These are phyloP conservation scores for Rostrohypoxylon terebratum DNA, from an alignment of 495 filamentous ascomycete species.

Conservation along the genomic window DNA sequence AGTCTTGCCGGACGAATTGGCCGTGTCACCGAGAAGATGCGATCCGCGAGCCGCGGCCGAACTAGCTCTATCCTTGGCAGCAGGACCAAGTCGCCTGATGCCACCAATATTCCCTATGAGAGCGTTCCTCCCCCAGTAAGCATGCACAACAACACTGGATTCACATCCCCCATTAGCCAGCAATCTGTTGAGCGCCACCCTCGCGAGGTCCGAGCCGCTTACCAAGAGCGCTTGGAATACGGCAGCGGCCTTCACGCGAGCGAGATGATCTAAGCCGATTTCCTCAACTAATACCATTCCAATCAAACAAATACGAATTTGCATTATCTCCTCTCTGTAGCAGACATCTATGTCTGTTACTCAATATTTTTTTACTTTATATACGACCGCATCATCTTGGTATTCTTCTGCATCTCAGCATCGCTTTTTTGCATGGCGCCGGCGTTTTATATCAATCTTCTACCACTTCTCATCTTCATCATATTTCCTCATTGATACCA, in stretches of 20 bases:
- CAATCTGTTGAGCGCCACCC: constrained; percentile 54
- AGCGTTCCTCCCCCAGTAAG: constrained; percentile 60
- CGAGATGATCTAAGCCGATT: constrained; percentile 58
- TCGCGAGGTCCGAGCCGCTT: constrained; percentile 55
- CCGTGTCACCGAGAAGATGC: constrained; percentile 75
- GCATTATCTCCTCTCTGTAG: constrained; percentile 1
- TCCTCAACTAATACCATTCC: neutral
- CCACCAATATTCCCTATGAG: constrained; percentile 65
- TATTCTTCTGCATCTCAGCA: constrained; percentile 42
- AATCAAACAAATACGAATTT: constrained; percentile 4
- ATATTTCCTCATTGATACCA: constrained; percentile 40
- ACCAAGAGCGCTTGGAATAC: constrained; percentile 50
- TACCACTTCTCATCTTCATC: neutral
- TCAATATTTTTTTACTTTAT: constrained; percentile 25
- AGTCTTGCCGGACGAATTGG: constrained; percentile 70
- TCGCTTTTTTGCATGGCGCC: constrained; percentile 47
- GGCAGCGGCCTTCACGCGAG: constrained; percentile 59
- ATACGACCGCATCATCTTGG: constrained; percentile 39
- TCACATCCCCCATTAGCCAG: constrained; percentile 3
- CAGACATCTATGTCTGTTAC: neutral
- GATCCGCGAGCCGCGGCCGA: constrained; percentile 71
- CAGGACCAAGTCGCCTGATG: constrained; percentile 58
- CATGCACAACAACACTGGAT: constrained; percentile 23
- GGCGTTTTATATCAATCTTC: constrained; percentile 39
- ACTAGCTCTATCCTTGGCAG: constrained; percentile 49